Evolutionary conservation across 2,329 filamentous ascomycete species (phyloP), one percentile per base, ranked within the genome.

Genomic region (Fusarium sulawesiense): DNA sequence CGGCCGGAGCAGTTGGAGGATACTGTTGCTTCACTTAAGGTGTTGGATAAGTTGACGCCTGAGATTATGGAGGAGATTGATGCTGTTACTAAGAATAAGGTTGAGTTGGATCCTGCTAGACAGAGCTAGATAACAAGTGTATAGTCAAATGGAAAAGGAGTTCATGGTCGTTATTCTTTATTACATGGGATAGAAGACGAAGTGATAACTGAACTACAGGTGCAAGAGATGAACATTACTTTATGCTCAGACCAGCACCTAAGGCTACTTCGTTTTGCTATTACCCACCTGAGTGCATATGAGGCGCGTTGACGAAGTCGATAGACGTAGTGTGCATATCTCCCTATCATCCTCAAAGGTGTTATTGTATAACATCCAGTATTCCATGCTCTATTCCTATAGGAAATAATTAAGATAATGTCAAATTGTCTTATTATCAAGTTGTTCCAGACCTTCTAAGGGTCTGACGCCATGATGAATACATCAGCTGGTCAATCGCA

Each of bases 11-110:
- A 88, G 77, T 80, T 88, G 37, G 80, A 82, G 20, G 84, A 87
- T 71, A 87, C 85, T 56, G 78, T 85, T 51, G 80, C 79, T 61
- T 83, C 84, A 13, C 68, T 88, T 7, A 77, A 82, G 72, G 70
- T 86, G 44, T 63, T 83, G 10, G 80, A 83, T 37, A 83, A 84
- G 76, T 70, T 88, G 60, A 87, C 84, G 3, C 81, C 83, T 1
- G 83, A 85, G 70, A 74, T 87, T 25, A 78, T 87, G 78, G 81
- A 76, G 11, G 83, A 86, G 77, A 87, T 87, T 70, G 84, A 87
- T 72, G 79, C 76, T 50, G 79, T 86, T 18, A 77, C 76, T 6
- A 72, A 76, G 58, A 78, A 77, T 60, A 76, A 76, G 64, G 73
- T 76, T 20, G 55, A 57, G 18, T 51, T 75, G 42, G 73, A 76